phyloP scores from a whole-genome alignment of 2,329 filamentous ascomycete species.

The Aspergillus fijiensis region DNA sequence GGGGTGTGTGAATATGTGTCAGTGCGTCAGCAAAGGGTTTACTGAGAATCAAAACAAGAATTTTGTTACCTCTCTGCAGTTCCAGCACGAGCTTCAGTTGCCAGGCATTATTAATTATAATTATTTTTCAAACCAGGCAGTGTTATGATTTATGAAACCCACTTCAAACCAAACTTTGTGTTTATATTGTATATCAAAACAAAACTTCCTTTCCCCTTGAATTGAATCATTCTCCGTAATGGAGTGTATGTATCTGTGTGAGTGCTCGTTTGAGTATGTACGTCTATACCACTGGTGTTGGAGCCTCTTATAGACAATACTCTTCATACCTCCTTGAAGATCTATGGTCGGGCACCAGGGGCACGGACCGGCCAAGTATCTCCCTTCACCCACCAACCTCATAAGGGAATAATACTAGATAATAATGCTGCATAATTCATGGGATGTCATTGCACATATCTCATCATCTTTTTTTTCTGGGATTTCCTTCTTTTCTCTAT shows the following conservation, averaged over 20 bases:
- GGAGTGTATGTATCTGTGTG: conserved; percentile 13
- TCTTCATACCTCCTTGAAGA: too few species aligned
- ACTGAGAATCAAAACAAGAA: background rate
- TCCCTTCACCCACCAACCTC: too few species aligned
- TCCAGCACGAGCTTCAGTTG: conserved; percentile 9
- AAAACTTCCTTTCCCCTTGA: background rate
- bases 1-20: background rate
- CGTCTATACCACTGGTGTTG: too few species aligned
- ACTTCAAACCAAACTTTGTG: conserved; percentile 14
- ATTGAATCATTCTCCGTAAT: background rate
- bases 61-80: conserved; percentile 4
- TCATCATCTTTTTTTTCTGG: too few species aligned
- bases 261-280: conserved; percentile 17
- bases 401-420: too few species aligned
- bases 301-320: too few species aligned
- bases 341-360: too few species aligned
- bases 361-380: too few species aligned
- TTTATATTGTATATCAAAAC: background rate
- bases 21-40: background rate
- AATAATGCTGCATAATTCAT: too few species aligned
- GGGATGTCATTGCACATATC: too few species aligned
- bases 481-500: too few species aligned
- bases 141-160: conserved; percentile 23
- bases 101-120: conserved; percentile 21
- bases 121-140: conserved; percentile 14